A percentile compares a stretch with the other conserved stretches of the same genome.
Conservation (phyloP, 2,329 filamentous ascomycete species). For the Emmonsia crescens region DNA sequence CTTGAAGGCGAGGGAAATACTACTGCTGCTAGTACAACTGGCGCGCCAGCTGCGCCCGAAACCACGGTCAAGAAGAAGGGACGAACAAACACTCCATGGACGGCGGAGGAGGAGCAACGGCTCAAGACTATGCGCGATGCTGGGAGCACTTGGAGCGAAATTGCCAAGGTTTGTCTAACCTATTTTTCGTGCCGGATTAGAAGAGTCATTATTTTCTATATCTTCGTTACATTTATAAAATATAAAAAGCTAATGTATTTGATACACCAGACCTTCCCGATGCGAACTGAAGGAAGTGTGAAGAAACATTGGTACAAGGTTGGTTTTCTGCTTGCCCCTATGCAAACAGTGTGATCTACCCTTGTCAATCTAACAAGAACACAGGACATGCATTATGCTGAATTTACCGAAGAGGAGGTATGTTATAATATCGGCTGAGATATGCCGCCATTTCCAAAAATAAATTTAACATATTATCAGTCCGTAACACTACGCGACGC, state of each 20-base stretch:
- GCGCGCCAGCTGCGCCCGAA: constrained; percentile 41
- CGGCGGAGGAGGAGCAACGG: constrained; percentile 80
- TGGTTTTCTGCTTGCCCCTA: constrained; percentile 19
- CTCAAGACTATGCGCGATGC: constrained; percentile 90
- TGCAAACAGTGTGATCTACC: background rate
- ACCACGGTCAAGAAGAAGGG: constrained; percentile 63
- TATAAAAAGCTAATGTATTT: background rate
- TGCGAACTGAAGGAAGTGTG: constrained; percentile 88
- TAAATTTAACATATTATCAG: constrained; percentile 16
- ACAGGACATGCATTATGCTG: constrained; percentile 98
- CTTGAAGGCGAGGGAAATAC: constrained; percentile 22
- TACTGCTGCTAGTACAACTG: constrained; percentile 12
- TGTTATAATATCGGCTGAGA: constrained; percentile 1
- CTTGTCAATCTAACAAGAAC: background rate
- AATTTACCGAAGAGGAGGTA: constrained; percentile 96
- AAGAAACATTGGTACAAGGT: constrained; percentile 99
- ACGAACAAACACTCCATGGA: constrained; percentile 98
- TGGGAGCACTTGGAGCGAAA: constrained; percentile 93
- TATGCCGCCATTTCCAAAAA: background rate
- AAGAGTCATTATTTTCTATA: background rate
- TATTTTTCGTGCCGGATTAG: background rate
- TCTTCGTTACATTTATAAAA: background rate
- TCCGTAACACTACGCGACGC: constrained; percentile 60
- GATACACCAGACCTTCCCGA: constrained; percentile 64
- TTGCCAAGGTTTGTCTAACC: constrained; percentile 65